Evolutionary conservation across 768 basidiomycete species (phyloP).

Genomic region (Boletus edulis): DNA sequence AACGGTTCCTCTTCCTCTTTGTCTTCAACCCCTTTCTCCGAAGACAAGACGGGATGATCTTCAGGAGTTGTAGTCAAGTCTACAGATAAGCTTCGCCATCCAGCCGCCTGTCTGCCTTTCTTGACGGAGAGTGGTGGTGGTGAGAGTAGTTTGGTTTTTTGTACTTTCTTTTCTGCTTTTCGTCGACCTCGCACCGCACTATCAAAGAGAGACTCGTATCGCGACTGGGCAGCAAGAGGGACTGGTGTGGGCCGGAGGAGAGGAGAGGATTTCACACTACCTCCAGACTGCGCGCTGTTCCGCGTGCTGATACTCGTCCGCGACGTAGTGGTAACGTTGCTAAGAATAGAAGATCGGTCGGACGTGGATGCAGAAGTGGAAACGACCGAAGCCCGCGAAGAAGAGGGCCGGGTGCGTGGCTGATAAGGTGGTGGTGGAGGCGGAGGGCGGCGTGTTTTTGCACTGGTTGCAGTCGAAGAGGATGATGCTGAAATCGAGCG

Average conservation of each 20-base stretch:
- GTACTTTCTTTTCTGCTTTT: constrained; percentile 33
- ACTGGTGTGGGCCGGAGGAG: constrained; percentile 61
- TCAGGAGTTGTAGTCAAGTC: constrained; percentile 55
- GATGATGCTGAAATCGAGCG: constrained; percentile 37
- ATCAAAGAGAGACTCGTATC: constrained; percentile 68
- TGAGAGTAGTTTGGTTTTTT: constrained; percentile 27
- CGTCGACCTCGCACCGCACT: constrained; percentile 54
- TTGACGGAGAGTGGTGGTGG: constrained; percentile 38
- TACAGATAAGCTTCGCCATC: constrained; percentile 73
- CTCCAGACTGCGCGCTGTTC: constrained; percentile 24
- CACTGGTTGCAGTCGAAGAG: constrained; percentile 35
- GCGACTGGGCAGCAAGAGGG: constrained; percentile 56
- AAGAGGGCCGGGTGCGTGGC: constrained; percentile 29
- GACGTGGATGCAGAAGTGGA: constrained; percentile 45
- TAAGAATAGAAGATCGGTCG: constrained; percentile 63
- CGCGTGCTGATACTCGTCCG: constrained; percentile 38
- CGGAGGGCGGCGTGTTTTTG: constrained; percentile 38
- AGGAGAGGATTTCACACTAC: constrained; percentile 26
- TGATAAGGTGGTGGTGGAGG: constrained; percentile 36
- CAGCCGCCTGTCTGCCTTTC: constrained; percentile 55
- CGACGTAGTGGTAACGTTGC: constrained; percentile 39
- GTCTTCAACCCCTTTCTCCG: constrained; percentile 11
- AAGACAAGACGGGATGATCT: constrained; percentile 23
- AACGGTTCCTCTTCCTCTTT: constrained; percentile 28
- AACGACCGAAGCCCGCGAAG: constrained; percentile 37